Evolutionary conservation across 306 rosid genomes (phyloP).

Genomic region (Cyclanthera cordifolia): DNA sequence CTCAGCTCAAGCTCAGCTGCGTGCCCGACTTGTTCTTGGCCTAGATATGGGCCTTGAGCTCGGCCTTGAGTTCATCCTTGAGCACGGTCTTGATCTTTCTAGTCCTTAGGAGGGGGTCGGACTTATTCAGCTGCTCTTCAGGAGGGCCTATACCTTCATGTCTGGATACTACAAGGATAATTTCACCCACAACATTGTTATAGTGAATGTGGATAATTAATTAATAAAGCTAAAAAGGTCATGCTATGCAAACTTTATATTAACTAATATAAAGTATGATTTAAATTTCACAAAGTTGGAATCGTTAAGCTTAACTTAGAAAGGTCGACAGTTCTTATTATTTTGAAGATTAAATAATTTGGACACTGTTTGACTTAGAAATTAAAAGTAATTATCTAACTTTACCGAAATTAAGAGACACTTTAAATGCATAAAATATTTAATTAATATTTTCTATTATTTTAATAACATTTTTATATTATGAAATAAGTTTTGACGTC

Average conservation of each 20-base stretch:
- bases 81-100: too few relatives aligned
- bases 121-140: too few relatives aligned
- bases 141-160: too few relatives aligned
- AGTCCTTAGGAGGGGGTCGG: too few relatives aligned
- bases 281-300: neutral
- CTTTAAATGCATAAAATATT: neutral
- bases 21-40: too few relatives aligned
- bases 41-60: too few relatives aligned
- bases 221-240: neutral
- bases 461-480: neutral
- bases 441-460: neutral
- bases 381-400: neutral
- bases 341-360: neutral
- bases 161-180: too few relatives aligned
- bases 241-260: neutral
- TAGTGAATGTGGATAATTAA: neutral
- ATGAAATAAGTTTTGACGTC: neutral
- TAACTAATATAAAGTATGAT: neutral
- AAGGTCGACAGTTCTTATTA: slow-evolving; percentile 7
- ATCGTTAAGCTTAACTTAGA: neutral
- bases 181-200: too few relatives aligned
- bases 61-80: too few relatives aligned
- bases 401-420: neutral
- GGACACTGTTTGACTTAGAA: neutral
- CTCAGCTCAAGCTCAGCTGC: too few relatives aligned